Base-by-base conservation (phyloP, 139 green algal genomes). In the Chlorokybus atmophyticus region DNA sequence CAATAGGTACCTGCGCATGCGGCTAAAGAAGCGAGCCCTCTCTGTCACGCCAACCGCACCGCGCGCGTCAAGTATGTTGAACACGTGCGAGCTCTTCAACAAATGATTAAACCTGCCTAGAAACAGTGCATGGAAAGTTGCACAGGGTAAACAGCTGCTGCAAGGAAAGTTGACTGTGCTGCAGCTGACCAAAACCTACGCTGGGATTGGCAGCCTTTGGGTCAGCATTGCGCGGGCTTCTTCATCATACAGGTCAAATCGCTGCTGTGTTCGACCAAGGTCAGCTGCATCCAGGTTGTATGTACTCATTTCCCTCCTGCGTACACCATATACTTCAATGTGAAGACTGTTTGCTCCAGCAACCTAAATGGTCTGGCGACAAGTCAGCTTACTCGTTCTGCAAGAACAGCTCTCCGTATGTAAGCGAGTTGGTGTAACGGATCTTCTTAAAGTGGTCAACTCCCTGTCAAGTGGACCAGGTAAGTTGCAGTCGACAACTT, bases 361-460 rank as follows among this genome's bases (percentile, higher is more conserved):
- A n/a, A n/a, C n/a, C n/a, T n/a, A n/a, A n/a, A n/a, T n/a, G n/a
- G n/a, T n/a, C n/a, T n/a, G n/a, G n/a, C n/a, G n/a, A n/a, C n/a
- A n/a, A n/a, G n/a, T n/a, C n/a, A n/a, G 6, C 26, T 38, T 19
- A 57, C 79, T 99, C 92, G 63, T 90, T 96, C 69, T 96, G 84
- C 44, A 97, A 63, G 48, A 97, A 93, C 60, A 99, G 82, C 82
- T 99, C 91, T 19, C 92, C 92, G 62, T 99, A 97, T 3, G 82
- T 93, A 3, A 96, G 60, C 14, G 40, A 47, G 0, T 27, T 30
- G 2, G 32, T 65, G 71, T 90, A 93, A 29, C 64, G 73, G 54
- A 98, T 98, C 70, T 97, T 87, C 69, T 93, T 94, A 71, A 98
- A 98, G 80, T 98, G 90, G 44, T 82, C 80, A 17, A 93, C 91